Conservation (phyloP, 2,329 filamentous ascomycete genomes). For the Pyrenophora seminiperda region DNA sequence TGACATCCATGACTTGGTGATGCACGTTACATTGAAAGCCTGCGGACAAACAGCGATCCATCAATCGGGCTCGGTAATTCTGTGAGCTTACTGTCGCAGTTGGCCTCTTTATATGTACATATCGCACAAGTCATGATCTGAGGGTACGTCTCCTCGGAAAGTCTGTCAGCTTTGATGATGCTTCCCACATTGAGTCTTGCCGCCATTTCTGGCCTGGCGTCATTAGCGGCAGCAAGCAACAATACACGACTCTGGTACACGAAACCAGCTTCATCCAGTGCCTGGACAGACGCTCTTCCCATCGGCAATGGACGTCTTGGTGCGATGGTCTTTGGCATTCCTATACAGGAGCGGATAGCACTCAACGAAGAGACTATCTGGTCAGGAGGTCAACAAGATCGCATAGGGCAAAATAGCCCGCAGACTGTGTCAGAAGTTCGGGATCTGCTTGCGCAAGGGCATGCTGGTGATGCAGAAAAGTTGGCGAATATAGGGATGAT, state of each 20-base stretch:
- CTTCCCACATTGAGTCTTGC: not conserved
- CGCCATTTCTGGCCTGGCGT: not conserved
- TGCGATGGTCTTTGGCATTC: constrained; percentile 55
- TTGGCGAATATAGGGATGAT: constrained; percentile 11
- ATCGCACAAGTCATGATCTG: not conserved
- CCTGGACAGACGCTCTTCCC: constrained; percentile 52
- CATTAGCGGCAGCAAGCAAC: not conserved
- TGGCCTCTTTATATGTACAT: not conserved
- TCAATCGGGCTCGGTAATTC: not conserved
- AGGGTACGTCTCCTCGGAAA: too few relatives aligned
- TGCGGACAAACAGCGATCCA: constrained; percentile 6
- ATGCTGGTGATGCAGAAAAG: constrained; percentile 5
- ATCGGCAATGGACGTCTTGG: constrained; percentile 57
- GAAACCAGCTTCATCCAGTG: not conserved
- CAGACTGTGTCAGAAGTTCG: constrained; percentile 7
- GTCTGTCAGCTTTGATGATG: not conserved
- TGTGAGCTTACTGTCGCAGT: not conserved
- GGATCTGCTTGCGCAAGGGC: constrained; percentile 1
- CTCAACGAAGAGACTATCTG: constrained; percentile 55
- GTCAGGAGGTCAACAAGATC: constrained; percentile 46
- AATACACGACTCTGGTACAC: constrained; percentile 10
- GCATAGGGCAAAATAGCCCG: constrained; percentile 29
- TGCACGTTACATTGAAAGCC: not conserved
- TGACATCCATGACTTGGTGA: not conserved
- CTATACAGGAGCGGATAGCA: constrained; percentile 51